phyloP scores from a whole-genome alignment of 1,284 basidiomycete genomes.

The Apiotrichum siamense region DNA sequence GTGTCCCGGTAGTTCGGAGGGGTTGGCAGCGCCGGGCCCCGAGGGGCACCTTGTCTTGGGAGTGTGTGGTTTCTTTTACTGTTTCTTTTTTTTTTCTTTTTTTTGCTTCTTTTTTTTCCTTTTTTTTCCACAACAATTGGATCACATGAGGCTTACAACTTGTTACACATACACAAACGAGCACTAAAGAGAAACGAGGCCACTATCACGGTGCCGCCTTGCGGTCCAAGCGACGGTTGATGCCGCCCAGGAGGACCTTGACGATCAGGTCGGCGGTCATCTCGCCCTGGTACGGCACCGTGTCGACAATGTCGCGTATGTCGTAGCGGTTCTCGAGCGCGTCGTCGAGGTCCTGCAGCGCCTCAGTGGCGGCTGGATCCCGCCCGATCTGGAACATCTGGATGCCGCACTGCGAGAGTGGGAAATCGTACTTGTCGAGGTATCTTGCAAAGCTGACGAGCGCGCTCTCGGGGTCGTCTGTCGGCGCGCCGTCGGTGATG shows the following conservation, averaged over 20 bases:
- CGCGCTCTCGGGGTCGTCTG: conserved; percentile 34
- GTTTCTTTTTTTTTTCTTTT: no score
- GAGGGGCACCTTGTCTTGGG: no score
- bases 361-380: conserved; percentile 24
- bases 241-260: conserved; percentile 39
- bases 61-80: no score
- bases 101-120: no score
- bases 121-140: no score
- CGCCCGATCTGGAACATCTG: conserved; percentile 46
- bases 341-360: conserved; percentile 42
- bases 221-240: conserved; percentile 33
- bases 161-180: no score
- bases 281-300: conserved; percentile 29
- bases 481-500: conserved; percentile 34
- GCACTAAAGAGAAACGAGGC: no score
- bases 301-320: conserved; percentile 43
- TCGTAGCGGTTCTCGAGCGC: conserved; percentile 28
- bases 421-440: conserved; percentile 42
- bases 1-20: no score
- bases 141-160: no score
- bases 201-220: no score
- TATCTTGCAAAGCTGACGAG: conserved; percentile 26
- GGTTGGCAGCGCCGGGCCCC: no score
- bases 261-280: conserved; percentile 32
- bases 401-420: conserved; percentile 45